Percentiles rank a stretch among this genome's conserved stretches.
Conservation (phyloP, 78 protist genomes). For the Diacronema lutheri region DNA sequence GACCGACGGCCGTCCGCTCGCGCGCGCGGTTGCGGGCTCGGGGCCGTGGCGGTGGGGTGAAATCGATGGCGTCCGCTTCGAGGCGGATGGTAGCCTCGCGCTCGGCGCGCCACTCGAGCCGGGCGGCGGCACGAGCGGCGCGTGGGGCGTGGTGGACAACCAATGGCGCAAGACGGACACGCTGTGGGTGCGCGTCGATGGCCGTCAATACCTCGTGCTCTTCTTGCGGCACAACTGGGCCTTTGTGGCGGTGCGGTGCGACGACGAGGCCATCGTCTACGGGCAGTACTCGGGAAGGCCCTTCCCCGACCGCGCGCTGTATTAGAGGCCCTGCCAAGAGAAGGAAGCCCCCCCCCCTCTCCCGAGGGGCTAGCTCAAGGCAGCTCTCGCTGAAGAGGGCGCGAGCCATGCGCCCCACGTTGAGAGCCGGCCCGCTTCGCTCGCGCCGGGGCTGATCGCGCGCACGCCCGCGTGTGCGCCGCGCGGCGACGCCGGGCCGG, state of each 20-base stretch:
- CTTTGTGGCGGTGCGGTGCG: conserved; percentile 2
- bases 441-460: too few species aligned
- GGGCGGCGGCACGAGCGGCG: background rate
- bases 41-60: too few species aligned
- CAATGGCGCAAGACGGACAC: background rate
- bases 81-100: background rate
- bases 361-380: too few species aligned
- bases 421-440: too few species aligned
- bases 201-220: background rate
- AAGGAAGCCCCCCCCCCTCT: too few species aligned
- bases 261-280: background rate
- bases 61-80: background rate
- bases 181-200: background rate
- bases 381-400: too few species aligned
- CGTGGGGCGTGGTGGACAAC: background rate
- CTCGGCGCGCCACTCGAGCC: background rate
- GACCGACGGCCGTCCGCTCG: background rate
- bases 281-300: background rate
- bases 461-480: too few species aligned
- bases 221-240: conserved; percentile 4
- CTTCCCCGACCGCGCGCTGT: too few species aligned
- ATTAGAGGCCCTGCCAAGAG: too few species aligned
- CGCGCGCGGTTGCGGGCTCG: background rate
- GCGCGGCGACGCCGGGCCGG: too few species aligned
- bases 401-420: too few species aligned